Base-by-base conservation (phyloP, 1,284 basidiomycete species). In the Pascua guehoae region DNA sequence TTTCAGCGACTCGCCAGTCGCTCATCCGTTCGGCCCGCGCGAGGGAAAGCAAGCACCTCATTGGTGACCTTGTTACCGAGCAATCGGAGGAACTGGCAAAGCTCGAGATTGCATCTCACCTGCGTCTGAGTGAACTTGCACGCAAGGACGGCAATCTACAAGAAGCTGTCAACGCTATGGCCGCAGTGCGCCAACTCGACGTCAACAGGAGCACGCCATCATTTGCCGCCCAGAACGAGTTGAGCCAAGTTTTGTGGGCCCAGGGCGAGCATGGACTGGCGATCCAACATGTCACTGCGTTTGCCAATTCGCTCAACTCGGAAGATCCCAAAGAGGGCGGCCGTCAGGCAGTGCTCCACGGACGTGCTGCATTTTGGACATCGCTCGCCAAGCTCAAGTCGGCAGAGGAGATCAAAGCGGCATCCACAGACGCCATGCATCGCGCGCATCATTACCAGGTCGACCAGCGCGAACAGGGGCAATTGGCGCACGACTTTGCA, bases 161-260 rank as follows among this genome's bases (percentile, higher is more conserved):
- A 69, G 84, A 90, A 47, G 88, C 95, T 0, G 79, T 97, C 50
- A 97, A 96, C 65, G 86, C 93, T 2, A 81, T 94, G 38, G 82
- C 88, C 14, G 83, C 85, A 37, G 89, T 91, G 0, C 86, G 88
- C 64, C 79, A 79, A 45, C 77, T 95, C 17, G 84, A 86, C 60
- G 70, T 68, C 0, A 60, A 64, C 4, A 69, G 41, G 12, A 41
- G 45, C 10, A 47, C 54, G 1, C 79, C 80, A 1, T 80, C 85
- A 14, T 80, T 84, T 36, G 60, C 58, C 12, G 68, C 66, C 4
- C 63, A 72, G 38, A 70, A 75, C 67, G 93, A 97, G 72, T 91
- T 91, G 64, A 88, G 94, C 2, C 84, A 87, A 54, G 91, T 97
- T 8, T 81, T 98, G 12, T 98, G 95, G 92, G 78, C 84, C 5